Percentiles rank a stretch among this genome's conserved stretches.
Evolutionary conservation across 23 red algal species (phyloP).

Genomic region (Gracilaria vermiculophylla): DNA sequence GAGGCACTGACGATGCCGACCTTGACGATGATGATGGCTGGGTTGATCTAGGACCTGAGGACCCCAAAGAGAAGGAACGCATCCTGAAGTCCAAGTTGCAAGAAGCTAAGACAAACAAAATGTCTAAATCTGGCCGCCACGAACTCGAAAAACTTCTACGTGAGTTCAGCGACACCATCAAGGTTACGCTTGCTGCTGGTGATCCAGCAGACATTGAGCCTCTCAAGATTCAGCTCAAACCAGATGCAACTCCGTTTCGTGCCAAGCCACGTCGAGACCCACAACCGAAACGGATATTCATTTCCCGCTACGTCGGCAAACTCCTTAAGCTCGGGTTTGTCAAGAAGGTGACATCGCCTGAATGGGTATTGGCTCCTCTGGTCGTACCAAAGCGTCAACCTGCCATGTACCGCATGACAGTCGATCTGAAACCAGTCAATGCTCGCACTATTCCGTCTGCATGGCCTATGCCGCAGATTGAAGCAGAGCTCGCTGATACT

Average conservation of each 20-base stretch:
- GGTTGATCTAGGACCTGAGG: constrained; percentile 24
- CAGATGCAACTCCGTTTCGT: neutral
- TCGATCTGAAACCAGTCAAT: constrained; percentile 1
- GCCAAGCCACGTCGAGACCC: constrained; percentile 3
- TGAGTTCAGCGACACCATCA: constrained; percentile 33
- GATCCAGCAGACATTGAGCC: constrained; percentile 17
- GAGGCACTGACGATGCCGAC: constrained; percentile 26
- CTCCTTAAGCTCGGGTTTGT: constrained; percentile 9
- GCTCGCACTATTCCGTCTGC: no score
- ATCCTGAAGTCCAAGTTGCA: neutral
- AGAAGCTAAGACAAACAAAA: neutral
- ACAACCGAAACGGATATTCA: constrained; percentile 1
- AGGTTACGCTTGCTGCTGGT: constrained; percentile 16
- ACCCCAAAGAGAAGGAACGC: neutral
- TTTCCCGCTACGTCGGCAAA: neutral
- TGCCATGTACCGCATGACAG: constrained; percentile 6
- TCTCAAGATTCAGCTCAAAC: neutral
- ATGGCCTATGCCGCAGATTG: constrained; percentile 6
- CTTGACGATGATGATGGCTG: constrained; percentile 5
- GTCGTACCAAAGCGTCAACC: constrained; percentile 20
- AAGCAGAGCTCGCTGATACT: neutral
- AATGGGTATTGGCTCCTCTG: constrained; percentile 18
- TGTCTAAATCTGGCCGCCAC: neutral
- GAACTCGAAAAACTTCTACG: neutral
- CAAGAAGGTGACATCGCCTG: neutral